Conservation (phyloP, 352 stramenopile genomes). For the Phytophthora brassicae region DNA sequence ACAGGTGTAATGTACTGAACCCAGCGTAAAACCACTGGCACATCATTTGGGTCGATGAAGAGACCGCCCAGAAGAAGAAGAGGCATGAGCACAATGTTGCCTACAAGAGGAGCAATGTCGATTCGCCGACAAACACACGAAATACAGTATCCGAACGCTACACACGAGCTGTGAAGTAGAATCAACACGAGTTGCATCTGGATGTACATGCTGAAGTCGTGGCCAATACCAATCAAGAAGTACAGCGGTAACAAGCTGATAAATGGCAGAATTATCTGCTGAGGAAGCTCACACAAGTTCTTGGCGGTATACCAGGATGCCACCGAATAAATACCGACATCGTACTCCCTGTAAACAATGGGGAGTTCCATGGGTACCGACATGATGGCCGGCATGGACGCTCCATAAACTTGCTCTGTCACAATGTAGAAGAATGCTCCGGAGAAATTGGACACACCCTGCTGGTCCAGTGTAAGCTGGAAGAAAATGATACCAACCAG, state of each 20-base stretch:
- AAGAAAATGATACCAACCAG: conserved; percentile 57
- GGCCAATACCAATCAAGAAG: conserved; percentile 47
- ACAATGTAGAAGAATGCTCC: conserved; percentile 63
- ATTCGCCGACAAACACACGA: conserved; percentile 41
- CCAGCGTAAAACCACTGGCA: conserved; percentile 44
- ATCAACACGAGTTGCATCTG: conserved; percentile 47
- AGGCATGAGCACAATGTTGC: conserved; percentile 41
- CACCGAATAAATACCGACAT: conserved; percentile 45
- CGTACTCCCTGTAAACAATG: conserved; percentile 53
- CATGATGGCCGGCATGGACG: conserved; percentile 43
- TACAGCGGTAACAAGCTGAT: conserved; percentile 50
- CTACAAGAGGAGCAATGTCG: conserved; percentile 44
- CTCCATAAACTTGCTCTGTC: conserved; percentile 48
- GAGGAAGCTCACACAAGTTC: conserved; percentile 55
- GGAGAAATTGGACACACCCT: conserved; percentile 49
- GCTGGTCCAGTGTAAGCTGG: conserved; percentile 43
- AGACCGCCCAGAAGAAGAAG: conserved; percentile 52
- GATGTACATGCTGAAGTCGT: conserved; percentile 43
- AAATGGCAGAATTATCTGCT: conserved; percentile 47
- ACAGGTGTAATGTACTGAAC: conserved; percentile 55
- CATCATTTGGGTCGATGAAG: conserved; percentile 44
- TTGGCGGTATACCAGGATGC: conserved; percentile 53
- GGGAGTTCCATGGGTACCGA: conserved; percentile 52
- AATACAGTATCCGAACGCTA: conserved; percentile 52
- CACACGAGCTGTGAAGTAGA: conserved; percentile 38